These are phyloP conservation scores for Trichoderma breve DNA, from an alignment of 2,329 filamentous ascomycete genomes.

Conservation along the genomic window DNA sequence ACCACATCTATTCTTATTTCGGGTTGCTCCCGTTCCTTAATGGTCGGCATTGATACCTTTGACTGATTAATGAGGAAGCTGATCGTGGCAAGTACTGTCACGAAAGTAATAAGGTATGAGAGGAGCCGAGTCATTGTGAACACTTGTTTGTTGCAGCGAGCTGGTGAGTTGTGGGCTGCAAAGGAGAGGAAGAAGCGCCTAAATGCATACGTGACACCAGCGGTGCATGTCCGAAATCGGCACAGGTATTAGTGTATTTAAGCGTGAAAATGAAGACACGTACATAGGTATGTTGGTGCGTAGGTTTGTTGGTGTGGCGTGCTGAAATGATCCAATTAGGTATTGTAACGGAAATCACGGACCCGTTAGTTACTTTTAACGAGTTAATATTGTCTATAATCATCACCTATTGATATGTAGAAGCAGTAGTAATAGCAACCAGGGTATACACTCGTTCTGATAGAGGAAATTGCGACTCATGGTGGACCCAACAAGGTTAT, in stretches of 20 bases:
- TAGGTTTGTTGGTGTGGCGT: background rate
- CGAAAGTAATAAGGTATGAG: background rate
- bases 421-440: too few relatives aligned
- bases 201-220: background rate
- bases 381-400: background rate
- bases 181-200: background rate
- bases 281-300: too few relatives aligned
- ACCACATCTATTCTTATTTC: background rate
- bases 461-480: background rate
- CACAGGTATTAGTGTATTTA: background rate
- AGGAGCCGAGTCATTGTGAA: background rate
- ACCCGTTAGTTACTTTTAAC: background rate
- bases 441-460: background rate
- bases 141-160: background rate
- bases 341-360: background rate
- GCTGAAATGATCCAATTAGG: background rate
- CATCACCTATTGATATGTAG: too few relatives aligned
- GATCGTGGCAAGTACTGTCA: background rate
- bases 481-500: background rate
- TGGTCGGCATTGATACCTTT: background rate
- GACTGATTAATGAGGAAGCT: background rate
- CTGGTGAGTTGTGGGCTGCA: background rate
- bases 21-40: background rate
- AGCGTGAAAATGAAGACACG: background rate
- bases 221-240: background rate